Evolutionary conservation across 1,284 basidiomycete genomes (phyloP).

Genomic region (Amylostereum areolatum): DNA sequence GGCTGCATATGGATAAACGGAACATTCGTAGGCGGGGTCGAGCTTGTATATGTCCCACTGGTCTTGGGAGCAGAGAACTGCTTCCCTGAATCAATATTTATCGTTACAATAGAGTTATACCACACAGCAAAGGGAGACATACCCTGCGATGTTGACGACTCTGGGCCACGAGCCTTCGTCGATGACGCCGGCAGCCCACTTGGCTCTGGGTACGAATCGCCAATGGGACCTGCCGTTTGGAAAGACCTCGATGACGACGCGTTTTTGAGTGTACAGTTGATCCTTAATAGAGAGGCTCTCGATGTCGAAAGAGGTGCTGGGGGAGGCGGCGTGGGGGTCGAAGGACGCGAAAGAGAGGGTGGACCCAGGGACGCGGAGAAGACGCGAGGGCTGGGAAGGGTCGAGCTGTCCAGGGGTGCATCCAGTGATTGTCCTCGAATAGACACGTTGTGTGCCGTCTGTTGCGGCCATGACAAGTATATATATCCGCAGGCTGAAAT

Average conservation of each 20-base stretch:
- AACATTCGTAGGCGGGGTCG: slow-evolving; percentile 62
- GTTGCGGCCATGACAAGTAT: background rate
- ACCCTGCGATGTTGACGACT: slow-evolving; percentile 63
- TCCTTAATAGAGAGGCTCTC: slow-evolving; percentile 37
- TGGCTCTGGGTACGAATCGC: slow-evolving; percentile 71
- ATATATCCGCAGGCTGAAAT: too few species aligned
- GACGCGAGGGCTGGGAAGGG: slow-evolving; percentile 46
- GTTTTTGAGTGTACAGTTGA: slow-evolving; percentile 50
- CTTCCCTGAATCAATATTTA: slow-evolving; percentile 30
- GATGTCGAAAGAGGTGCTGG: slow-evolving; percentile 27
- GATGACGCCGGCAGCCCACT: slow-evolving; percentile 42
- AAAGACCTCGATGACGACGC: slow-evolving; percentile 62
- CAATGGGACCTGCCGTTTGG: slow-evolving; percentile 49
- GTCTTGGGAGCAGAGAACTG: slow-evolving; percentile 51
- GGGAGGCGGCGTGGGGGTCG: slow-evolving; percentile 58
- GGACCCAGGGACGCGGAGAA: slow-evolving; percentile 49
- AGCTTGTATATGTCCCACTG: slow-evolving; percentile 82
- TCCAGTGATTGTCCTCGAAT: slow-evolving; percentile 12
- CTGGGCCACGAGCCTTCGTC: slow-evolving; percentile 70
- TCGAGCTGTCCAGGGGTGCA: slow-evolving; percentile 54
- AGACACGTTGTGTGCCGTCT: background rate
- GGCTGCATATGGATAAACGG: slow-evolving; percentile 39
- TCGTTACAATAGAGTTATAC: slow-evolving; percentile 5
- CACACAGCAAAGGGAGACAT: slow-evolving; percentile 21
- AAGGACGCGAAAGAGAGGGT: slow-evolving; percentile 62